Evolutionary conservation across 768 basidiomycete species (phyloP), one percentile per base, ranked within the genome.

Genomic region (Mycena capillaripes): DNA sequence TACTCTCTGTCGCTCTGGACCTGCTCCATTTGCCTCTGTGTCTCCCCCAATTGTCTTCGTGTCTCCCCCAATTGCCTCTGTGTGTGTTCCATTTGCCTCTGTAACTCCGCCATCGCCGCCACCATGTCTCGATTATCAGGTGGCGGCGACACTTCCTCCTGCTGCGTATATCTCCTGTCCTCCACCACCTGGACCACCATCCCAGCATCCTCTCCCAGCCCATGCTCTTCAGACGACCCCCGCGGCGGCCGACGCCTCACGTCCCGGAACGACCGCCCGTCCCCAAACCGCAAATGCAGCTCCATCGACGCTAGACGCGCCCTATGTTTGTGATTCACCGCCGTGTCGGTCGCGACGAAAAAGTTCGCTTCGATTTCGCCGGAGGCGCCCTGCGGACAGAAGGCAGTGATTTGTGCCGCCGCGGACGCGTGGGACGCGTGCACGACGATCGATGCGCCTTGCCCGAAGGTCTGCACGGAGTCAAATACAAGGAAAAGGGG

Each of bases 401-500:
- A 21, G 25, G 19, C 5, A 8, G 55, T n/a, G 17, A 56, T 9
- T 2, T 56, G 55, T 12, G 30, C 32, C 32, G 55, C n/a, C 34
- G 55, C 34, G 8, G 55, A 25, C 55, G 32, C 17, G 55, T 25
- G 55, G 32, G 30, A 21, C 21, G 32, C 21, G 55, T 56, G 55
- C 19, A 56, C 55, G 21, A 36, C 55, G 32, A 56, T 36, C 5
- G 55, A 36, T 4, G 55, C 55, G 55, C 34, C 32, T 27, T 36
- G 32, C n/a, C 32, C 30, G 30, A 56, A 56, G 8, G 19, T 32
- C 21, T 12, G 4, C 32, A n/a, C 55, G 8, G 55, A 34, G 32
- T 56, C 55, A 32, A 56, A 36, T 19, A 56, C 32, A 32, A 56
- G 55, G 55, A 34, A 56, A 11, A 56, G 55, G 32, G 55, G 55